Percentiles rank a stretch among this genome's conserved stretches.
Conservation (phyloP, 352 stramenopile genomes). For the Aphanomyces cochlioides region DNA sequence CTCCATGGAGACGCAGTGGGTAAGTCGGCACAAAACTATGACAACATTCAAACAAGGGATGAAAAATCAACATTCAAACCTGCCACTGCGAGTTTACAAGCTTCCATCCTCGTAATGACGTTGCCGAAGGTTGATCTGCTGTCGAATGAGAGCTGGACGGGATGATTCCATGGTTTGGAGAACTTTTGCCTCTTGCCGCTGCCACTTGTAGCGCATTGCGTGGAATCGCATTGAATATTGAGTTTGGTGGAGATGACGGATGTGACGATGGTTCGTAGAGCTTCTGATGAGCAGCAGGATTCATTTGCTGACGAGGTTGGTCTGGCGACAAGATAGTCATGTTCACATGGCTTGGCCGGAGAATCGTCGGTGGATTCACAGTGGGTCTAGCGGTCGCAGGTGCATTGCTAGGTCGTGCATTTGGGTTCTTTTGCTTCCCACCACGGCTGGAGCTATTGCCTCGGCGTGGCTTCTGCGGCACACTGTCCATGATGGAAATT, state of each 20-base stretch:
- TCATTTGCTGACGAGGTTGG: constrained; percentile 20
- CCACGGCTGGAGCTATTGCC: constrained; percentile 6
- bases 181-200: neutral
- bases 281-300: constrained; percentile 14
- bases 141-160: too few relatives aligned
- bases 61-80: neutral
- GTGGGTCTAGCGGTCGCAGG: neutral
- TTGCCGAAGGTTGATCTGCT: too few relatives aligned
- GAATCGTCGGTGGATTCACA: constrained; percentile 12
- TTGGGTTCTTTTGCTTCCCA: constrained; percentile 1
- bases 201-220: neutral
- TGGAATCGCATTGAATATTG: neutral
- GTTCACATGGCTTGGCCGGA: constrained; percentile 9
- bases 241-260: constrained; percentile 16
- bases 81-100: constrained; percentile 23
- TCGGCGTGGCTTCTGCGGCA: constrained; percentile 15
- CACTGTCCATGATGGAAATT: neutral
- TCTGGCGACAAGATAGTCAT: constrained; percentile 27
- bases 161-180: neutral
- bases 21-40: constrained; percentile 14
- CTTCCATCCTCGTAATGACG: constrained; percentile 12
- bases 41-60: neutral
- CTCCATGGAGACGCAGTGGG: constrained; percentile 37
- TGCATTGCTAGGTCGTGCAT: neutral
- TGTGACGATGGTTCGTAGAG: constrained; percentile 17